Evolutionary conservation across 1,139 yeast species (phyloP).

Genomic region (Pichia sp.): DNA sequence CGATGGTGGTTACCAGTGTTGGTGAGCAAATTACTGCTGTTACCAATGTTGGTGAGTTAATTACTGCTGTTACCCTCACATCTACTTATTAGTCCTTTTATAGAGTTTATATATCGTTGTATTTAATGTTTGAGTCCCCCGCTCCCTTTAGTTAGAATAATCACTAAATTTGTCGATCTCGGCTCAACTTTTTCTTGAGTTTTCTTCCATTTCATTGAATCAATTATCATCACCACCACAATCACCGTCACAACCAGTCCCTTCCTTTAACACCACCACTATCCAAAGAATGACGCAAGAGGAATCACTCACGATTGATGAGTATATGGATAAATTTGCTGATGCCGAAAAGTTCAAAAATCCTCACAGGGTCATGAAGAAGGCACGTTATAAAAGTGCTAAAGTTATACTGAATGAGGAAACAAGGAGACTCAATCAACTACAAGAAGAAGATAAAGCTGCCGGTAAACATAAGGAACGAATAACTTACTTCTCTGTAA

Average conservation of each 20-base stretch:
- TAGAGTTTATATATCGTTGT: too few relatives aligned
- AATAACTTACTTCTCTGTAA: slow-evolving; percentile 55
- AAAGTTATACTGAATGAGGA: slow-evolving; percentile 78
- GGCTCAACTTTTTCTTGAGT: too few relatives aligned
- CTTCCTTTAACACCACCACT: background rate
- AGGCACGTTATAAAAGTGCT: slow-evolving; percentile 65
- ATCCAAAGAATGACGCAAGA: background rate
- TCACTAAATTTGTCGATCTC: too few relatives aligned
- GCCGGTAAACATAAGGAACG: slow-evolving; percentile 31
- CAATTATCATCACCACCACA: background rate
- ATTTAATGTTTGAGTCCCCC: too few relatives aligned
- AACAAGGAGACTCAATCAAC: slow-evolving; percentile 46
- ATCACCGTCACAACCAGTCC: background rate
- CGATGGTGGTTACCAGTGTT: slow-evolving; percentile 77
- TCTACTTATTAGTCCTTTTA: too few relatives aligned
- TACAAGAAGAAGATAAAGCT: slow-evolving; percentile 21
- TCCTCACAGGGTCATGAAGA: slow-evolving; percentile 42
- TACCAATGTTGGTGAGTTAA: too few relatives aligned
- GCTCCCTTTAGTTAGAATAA: too few relatives aligned
- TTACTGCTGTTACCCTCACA: too few relatives aligned
- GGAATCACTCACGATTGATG: slow-evolving; percentile 1
- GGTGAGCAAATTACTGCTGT: slow-evolving; percentile 31
- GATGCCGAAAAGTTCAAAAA: slow-evolving; percentile 49
- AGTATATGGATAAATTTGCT: slow-evolving; percentile 37
- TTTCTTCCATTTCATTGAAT: too few relatives aligned